Percentiles rank a stretch among this genome's conserved stretches.
phyloP scores from a whole-genome alignment of 768 basidiomycete genomes.

The Macrolepiota fuliginosa region DNA sequence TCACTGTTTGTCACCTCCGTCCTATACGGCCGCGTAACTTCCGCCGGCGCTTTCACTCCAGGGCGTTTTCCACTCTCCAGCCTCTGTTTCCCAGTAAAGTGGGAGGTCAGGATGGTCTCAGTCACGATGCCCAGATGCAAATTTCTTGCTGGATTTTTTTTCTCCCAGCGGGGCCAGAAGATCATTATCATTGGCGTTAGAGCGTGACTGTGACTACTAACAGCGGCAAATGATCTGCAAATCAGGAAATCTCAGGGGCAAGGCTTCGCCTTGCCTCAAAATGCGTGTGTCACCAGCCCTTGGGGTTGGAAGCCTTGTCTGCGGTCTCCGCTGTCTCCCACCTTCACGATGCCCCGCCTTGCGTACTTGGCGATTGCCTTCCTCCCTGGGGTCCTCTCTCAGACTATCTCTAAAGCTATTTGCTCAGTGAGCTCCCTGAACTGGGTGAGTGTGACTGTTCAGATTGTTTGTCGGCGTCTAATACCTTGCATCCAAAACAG shows the following conservation, averaged over 20 bases:
- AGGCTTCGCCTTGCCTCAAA: background rate
- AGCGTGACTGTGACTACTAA: background rate
- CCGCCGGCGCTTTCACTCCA: background rate
- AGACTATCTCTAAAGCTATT: background rate
- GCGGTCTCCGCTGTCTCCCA: background rate
- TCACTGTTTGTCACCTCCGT: conserved; percentile 1
- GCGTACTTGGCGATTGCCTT: conserved; percentile 1
- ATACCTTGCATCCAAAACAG: conserved; percentile 22
- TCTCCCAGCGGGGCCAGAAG: background rate
- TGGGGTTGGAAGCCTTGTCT: background rate
- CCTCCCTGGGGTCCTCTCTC: conserved; percentile 1
- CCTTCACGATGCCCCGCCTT: conserved; percentile 3
- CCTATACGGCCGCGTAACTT: background rate
- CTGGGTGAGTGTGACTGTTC: background rate
- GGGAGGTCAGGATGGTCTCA: background rate
- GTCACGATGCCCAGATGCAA: background rate
- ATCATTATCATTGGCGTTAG: background rate
- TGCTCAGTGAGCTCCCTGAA: background rate
- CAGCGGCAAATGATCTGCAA: background rate
- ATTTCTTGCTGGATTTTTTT: background rate
- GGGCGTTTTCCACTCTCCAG: background rate
- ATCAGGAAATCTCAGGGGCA: conserved; percentile 11
- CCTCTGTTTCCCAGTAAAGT: background rate
- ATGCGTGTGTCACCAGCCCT: background rate
- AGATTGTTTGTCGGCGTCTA: background rate